phyloP scores from a whole-genome alignment of 192 early-diverging fungal genomes.

The Podochytrium sp. region DNA sequence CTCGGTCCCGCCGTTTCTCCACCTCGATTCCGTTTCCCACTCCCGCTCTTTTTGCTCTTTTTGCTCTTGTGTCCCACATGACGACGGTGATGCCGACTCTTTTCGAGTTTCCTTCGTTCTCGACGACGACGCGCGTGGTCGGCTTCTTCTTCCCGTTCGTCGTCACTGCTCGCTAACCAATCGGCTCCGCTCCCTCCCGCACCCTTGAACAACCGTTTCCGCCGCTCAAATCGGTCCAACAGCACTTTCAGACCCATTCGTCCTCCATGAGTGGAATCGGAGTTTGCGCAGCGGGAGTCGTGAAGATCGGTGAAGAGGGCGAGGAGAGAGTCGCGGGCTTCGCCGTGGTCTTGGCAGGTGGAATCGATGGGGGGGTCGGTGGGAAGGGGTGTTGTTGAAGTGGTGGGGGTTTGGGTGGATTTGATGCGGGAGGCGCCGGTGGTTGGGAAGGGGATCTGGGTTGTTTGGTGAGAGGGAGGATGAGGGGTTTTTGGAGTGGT shows the following conservation, averaged over 20 bases:
- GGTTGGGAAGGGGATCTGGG: neutral
- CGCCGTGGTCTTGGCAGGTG: neutral
- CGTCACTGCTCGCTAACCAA: neutral
- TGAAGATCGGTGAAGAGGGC: slow-evolving; percentile 1
- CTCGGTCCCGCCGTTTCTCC: neutral
- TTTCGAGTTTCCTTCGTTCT: neutral
- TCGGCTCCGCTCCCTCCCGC: neutral
- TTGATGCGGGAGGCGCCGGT: slow-evolving; percentile 6
- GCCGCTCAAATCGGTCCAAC: neutral
- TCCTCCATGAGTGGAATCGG: too few relatives aligned
- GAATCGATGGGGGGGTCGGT: neutral
- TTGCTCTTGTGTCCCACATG: too few relatives aligned
- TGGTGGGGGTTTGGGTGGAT: slow-evolving; percentile 1
- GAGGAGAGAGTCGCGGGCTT: neutral
- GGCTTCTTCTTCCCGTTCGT: neutral
- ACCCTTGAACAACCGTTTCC: neutral
- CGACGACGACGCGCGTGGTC: too few relatives aligned
- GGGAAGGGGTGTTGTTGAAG: too few relatives aligned
- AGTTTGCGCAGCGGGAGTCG: too few relatives aligned
- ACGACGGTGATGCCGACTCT: too few relatives aligned
- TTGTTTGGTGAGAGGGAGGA: neutral
- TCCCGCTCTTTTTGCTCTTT: neutral
- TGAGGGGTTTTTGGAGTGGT: neutral
- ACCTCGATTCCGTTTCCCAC: neutral
- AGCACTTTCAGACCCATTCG: neutral